Evolutionary conservation across 371 early-diverging fungal genomes (phyloP).

Genomic region (Mucor racemosus): DNA sequence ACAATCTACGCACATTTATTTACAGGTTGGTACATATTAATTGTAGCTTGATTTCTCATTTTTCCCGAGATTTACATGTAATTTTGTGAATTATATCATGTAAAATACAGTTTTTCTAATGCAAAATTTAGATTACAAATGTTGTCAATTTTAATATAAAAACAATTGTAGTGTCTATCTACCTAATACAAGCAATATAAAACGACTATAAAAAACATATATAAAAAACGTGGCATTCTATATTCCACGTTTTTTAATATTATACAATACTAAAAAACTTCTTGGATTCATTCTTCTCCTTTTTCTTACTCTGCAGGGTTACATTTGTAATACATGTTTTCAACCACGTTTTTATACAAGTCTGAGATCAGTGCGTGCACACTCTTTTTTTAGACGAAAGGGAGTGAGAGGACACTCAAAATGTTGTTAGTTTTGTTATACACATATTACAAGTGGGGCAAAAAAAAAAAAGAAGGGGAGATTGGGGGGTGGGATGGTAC

Average conservation of each 20-base stretch:
- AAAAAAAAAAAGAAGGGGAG: slow-evolving; percentile 7
- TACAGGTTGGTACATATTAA: slow-evolving; percentile 1
- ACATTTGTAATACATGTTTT: slow-evolving; percentile 11
- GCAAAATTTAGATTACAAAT: background rate
- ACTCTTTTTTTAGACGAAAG: slow-evolving; percentile 5
- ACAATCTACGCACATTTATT: slow-evolving; percentile 2
- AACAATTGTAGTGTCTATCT: background rate
- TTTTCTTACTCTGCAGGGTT: slow-evolving; percentile 15
- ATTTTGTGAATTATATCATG: background rate
- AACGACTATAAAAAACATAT: background rate
- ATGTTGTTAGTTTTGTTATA: slow-evolving; percentile 5
- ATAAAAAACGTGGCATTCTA: slow-evolving; percentile 4
- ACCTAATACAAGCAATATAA: background rate
- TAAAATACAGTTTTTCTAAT: too few relatives aligned
- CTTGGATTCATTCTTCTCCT: background rate
- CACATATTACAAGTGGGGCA: background rate
- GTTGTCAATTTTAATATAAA: background rate
- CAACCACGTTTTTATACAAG: slow-evolving; percentile 16
- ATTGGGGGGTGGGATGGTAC: background rate
- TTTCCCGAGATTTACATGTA: background rate
- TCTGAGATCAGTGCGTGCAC: slow-evolving; percentile 16
- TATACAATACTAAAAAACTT: slow-evolving; percentile 9
- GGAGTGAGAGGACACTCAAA: background rate
- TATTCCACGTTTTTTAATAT: slow-evolving; percentile 15
- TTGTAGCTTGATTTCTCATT: background rate